phyloP scores from a whole-genome alignment of 2,329 filamentous ascomycete genomes.

The Penicillium sp. region DNA sequence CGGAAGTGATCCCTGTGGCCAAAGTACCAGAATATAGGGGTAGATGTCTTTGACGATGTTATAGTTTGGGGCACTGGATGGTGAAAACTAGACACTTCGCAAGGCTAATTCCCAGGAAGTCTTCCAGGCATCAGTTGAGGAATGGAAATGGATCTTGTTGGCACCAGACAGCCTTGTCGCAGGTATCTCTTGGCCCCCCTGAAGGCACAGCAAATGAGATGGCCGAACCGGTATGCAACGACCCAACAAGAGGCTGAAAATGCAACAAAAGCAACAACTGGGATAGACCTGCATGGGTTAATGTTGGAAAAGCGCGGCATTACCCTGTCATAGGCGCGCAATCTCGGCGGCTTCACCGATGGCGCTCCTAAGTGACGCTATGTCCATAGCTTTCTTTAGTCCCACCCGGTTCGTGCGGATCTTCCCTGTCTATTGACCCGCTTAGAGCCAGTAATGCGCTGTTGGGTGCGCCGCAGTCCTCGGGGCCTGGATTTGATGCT shows the following conservation, averaged over 20 bases:
- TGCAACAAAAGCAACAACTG: background rate
- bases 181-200: background rate
- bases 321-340: background rate
- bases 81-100: background rate
- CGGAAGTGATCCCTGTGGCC: slow-evolving; percentile 1
- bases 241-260: background rate
- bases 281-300: background rate
- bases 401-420: slow-evolving; percentile 20
- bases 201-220: background rate
- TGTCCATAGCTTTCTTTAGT: slow-evolving; percentile 22
- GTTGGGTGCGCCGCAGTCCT: slow-evolving; percentile 13
- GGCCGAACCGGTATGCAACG: background rate
- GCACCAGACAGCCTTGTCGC: background rate
- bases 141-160: background rate
- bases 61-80: background rate
- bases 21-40: background rate
- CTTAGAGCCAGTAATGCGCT: slow-evolving; percentile 10
- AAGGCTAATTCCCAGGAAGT: too few relatives aligned
- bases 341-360: background rate
- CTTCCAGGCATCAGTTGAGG: background rate
- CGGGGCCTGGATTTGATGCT: slow-evolving; percentile 11
- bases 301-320: background rate
- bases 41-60: too few relatives aligned
- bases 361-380: slow-evolving; percentile 16
- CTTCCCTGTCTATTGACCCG: slow-evolving; percentile 22